A percentile compares a stretch with the other conserved stretches of the same genome.
These are phyloP conservation scores for Fraxinus nigra DNA, from an alignment of 305 asterid genomes.

Conservation along the genomic window DNA sequence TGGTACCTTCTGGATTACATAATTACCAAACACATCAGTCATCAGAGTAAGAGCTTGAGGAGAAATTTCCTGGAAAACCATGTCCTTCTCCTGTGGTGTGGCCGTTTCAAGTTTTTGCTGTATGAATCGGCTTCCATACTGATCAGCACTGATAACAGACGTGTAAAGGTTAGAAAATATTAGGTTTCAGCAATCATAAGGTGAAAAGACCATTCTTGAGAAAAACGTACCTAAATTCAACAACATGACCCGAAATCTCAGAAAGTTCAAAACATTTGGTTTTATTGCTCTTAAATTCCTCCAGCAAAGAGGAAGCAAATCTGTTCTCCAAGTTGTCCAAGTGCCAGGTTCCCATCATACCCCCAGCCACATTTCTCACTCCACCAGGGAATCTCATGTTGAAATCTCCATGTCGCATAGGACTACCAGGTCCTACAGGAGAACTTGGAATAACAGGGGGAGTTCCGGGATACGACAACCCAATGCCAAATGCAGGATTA, in stretches of 20 bases:
- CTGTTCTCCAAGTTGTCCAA: conserved; percentile 68
- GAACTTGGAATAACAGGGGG: conserved; percentile 69
- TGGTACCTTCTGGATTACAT: conserved; percentile 92
- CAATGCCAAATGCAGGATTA: conserved; percentile 73
- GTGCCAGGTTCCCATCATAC: conserved; percentile 80
- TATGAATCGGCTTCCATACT: conserved; percentile 98
- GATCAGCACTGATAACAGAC: conserved; percentile 71
- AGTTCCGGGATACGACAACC: conserved; percentile 82
- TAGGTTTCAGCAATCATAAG: conserved; percentile 15
- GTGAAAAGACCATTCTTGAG: background rate
- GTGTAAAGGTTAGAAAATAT: background rate
- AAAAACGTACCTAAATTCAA: conserved; percentile 82
- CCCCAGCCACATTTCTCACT: conserved; percentile 67
- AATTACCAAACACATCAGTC: conserved; percentile 98
- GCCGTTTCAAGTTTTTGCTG: conserved; percentile 99
- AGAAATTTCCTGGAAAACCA: conserved; percentile 86
- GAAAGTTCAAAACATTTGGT: conserved; percentile 85
- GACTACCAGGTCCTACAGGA: conserved; percentile 78
- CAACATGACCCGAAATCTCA: conserved; percentile 90
- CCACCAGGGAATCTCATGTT: conserved; percentile 68
- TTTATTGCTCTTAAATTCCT: conserved; percentile 97
- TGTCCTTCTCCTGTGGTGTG: conserved; percentile 80
- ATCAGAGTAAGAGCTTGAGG: conserved; percentile 91
- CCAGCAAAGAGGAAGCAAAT: conserved; percentile 74
- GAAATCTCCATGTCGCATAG: conserved; percentile 80